Conservation (phyloP, 2,329 filamentous ascomycete species). For the Fonsecaea pedrosoi region DNA sequence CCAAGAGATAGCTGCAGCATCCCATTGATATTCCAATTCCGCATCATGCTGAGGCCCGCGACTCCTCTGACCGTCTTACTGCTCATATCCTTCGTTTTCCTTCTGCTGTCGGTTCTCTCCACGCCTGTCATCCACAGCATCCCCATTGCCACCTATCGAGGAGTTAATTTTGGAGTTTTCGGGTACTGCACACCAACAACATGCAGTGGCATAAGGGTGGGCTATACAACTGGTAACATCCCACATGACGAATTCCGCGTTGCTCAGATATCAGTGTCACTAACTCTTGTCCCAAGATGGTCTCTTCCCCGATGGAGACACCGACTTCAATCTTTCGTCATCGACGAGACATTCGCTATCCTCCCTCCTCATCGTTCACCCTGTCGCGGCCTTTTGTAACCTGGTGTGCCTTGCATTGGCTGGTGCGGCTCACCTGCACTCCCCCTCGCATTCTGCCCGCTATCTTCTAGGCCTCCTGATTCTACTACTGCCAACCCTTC, state of each 20-base stretch:
- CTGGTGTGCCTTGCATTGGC: conserved; percentile 84
- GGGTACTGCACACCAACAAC: conserved; percentile 74
- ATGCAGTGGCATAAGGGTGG: conserved; percentile 79
- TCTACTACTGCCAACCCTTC: conserved; percentile 80
- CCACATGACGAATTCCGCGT: conserved; percentile 2
- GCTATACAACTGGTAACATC: conserved; percentile 80
- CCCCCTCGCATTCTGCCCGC: conserved; percentile 84
- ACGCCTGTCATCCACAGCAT: conserved; percentile 87
- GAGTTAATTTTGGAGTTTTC: conserved; percentile 88
- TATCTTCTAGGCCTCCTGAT: conserved; percentile 87
- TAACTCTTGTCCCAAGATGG: conserved; percentile 48
- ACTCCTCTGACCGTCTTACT: conserved; percentile 89
- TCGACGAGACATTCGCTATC: conserved; percentile 74
- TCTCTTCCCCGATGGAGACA: conserved; percentile 54
- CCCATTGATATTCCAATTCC: conserved; percentile 2
- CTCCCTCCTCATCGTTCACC: conserved; percentile 88
- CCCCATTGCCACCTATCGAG: conserved; percentile 77
- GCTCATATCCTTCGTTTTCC: conserved; percentile 80
- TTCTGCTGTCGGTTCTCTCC: conserved; percentile 87
- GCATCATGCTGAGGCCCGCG: conserved; percentile 80
- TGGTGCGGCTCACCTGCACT: conserved; percentile 81
- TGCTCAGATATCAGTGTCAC: conserved; percentile 1
- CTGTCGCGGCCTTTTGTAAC: conserved; percentile 83
- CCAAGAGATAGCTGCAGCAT: conserved; percentile 6
- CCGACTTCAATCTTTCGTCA: conserved; percentile 69